Conservation (phyloP, 1,139 yeast species). For the Meyerozyma guilliermondii region DNA sequence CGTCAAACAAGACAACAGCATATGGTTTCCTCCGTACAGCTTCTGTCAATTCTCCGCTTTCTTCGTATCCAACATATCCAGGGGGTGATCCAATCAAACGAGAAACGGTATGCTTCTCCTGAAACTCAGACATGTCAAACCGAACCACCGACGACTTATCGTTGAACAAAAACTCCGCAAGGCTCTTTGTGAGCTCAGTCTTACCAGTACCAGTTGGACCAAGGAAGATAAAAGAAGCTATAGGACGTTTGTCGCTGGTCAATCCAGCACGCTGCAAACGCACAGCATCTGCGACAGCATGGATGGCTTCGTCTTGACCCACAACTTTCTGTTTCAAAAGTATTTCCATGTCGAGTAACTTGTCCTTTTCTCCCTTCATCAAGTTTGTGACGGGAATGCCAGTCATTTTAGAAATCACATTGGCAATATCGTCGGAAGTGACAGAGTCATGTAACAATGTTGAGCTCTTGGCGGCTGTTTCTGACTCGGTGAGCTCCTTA, state of each 20-base stretch:
- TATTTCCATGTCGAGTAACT: constrained; percentile 80
- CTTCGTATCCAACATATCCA: constrained; percentile 95
- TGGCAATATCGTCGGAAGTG: constrained; percentile 88
- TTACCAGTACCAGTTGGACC: constrained; percentile 99
- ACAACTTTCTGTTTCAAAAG: constrained; percentile 73
- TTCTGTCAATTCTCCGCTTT: constrained; percentile 92
- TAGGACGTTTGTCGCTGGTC: constrained; percentile 89
- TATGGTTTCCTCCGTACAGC: constrained; percentile 95
- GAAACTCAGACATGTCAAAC: constrained; percentile 97
- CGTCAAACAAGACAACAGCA: constrained; percentile 88
- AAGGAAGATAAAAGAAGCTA: constrained; percentile 90
- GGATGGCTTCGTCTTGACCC: constrained; percentile 94
- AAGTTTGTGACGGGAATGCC: constrained; percentile 93
- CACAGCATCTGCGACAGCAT: constrained; percentile 88
- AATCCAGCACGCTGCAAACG: constrained; percentile 94
- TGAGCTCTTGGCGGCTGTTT: constrained; percentile 30
- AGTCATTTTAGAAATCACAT: constrained; percentile 88
- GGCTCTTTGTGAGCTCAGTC: constrained; percentile 86
- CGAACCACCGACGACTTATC: constrained; percentile 81
- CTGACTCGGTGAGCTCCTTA: constrained; percentile 39
- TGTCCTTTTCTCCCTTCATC: constrained; percentile 92
- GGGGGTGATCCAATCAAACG: constrained; percentile 97
- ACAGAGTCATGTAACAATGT: constrained; percentile 82
- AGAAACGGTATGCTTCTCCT: constrained; percentile 86
- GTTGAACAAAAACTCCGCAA: constrained; percentile 88